Evolutionary conservation across 768 basidiomycete genomes (phyloP), one percentile per base, ranked within the genome.

Genomic region (Calocybe cyanea): DNA sequence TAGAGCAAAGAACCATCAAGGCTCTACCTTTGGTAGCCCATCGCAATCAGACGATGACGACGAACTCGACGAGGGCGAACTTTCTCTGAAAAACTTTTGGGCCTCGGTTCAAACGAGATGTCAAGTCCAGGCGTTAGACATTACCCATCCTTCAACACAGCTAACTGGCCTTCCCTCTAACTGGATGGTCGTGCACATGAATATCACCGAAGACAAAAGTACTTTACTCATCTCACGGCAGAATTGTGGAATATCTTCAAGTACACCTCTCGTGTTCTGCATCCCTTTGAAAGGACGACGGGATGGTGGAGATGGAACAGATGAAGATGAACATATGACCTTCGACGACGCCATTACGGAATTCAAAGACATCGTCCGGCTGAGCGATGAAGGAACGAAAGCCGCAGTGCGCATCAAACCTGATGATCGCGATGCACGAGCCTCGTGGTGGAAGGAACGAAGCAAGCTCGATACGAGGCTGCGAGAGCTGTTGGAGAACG

Each of bases 371-470:
- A 94, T 98, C 56, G 80, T 97, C 31, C 67, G 69, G n/a, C 61
- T 77, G 37, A 95, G 85, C 56, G 84, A 96, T 56, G 78, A 83
- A 43, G 80, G 56, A 21, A 59, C 56, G 1, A 81, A 81, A 55
- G 72, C 72, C 3, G 92, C 92, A 0, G 77, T 78, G 39, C 69
- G 81, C 48, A 76, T 97, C 45, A 84, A 82, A 52, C 68, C 77
- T 23, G 78, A 85, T 33, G 81, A 87, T 48, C 69, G 71, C 35
- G 76, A 77, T 23, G 88, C 80, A 1, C 73, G 83, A 50, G 69
- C 74, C 0, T 75, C 70, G 1, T 98, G 96, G 96, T 99, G 96
- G 96, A 81, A 79, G 28, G 76, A 83, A 42, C 74, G 96, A 2
- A 66, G 70, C 18, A 77, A 73, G 17, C 72, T 98, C n/a, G 93